phyloP scores from a whole-genome alignment of 768 basidiomycete genomes.

The Astraeus odoratus region DNA sequence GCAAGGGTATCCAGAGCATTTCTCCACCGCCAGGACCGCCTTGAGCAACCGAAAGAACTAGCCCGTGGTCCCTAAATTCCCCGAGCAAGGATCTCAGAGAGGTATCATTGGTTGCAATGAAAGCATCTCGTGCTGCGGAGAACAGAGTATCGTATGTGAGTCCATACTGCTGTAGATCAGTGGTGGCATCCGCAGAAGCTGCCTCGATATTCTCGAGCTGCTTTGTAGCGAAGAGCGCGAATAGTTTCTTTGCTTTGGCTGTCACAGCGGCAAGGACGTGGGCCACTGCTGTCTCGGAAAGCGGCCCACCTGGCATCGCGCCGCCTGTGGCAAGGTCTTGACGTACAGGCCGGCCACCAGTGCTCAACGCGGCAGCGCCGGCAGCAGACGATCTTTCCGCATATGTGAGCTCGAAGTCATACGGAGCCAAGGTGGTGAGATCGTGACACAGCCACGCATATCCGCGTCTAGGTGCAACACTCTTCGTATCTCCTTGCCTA shows the following conservation, averaged over 20 bases:
- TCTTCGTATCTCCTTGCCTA: slow-evolving; percentile 7
- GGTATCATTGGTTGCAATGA: slow-evolving; percentile 85
- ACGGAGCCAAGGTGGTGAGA: slow-evolving; percentile 76
- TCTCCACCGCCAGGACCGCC: slow-evolving; percentile 43
- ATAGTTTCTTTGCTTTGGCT: slow-evolving; percentile 78
- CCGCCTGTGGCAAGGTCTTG: slow-evolving; percentile 24
- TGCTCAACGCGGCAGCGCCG: slow-evolving; percentile 36
- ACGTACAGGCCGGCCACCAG: slow-evolving; percentile 21
- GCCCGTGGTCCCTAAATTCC: slow-evolving; percentile 87
- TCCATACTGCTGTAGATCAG: slow-evolving; percentile 45
- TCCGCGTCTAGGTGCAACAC: slow-evolving; percentile 33
- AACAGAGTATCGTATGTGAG: slow-evolving; percentile 65
- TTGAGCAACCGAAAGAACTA: slow-evolving; percentile 52
- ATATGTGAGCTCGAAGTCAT: slow-evolving; percentile 69
- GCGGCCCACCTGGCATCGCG: slow-evolving; percentile 27
- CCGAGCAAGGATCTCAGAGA: slow-evolving; percentile 74
- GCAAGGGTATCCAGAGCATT: slow-evolving; percentile 81
- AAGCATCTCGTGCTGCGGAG: slow-evolving; percentile 67
- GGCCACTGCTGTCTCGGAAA: slow-evolving; percentile 72
- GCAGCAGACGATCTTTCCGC: slow-evolving; percentile 59
- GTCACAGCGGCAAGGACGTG: slow-evolving; percentile 87
- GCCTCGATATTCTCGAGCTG: slow-evolving; percentile 56
- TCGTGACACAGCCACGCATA: slow-evolving; percentile 87
- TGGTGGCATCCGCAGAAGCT: slow-evolving; percentile 3
- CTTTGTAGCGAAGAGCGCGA: slow-evolving; percentile 57